Evolutionary conservation across 352 stramenopile genomes (phyloP).

Genomic region (Pythium diclinum): DNA sequence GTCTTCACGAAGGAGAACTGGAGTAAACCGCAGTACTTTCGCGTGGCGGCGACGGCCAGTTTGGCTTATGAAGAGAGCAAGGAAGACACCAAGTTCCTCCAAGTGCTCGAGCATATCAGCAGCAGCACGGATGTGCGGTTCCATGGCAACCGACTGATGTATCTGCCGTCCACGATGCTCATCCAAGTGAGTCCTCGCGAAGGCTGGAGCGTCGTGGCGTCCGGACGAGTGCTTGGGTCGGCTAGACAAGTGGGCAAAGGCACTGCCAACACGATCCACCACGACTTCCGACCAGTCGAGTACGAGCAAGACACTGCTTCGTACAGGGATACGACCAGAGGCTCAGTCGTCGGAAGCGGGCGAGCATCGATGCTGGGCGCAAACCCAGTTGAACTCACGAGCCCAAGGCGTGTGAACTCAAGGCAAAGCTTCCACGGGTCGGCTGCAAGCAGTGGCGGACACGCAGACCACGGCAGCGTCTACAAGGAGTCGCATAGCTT

Average conservation of each 20-base stretch:
- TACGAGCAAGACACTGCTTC: conserved; percentile 11
- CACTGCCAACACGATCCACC: conserved; percentile 16
- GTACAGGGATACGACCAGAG: neutral
- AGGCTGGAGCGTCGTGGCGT: conserved; percentile 39
- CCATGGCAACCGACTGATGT: conserved; percentile 36
- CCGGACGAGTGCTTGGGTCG: conserved; percentile 23
- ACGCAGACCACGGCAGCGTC: neutral
- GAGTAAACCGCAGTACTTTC: conserved; percentile 45
- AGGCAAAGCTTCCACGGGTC: neutral
- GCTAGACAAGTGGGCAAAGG: conserved; percentile 21
- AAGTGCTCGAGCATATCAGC: conserved; percentile 46
- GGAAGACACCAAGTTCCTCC: conserved; percentile 27
- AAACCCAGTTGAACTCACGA: neutral
- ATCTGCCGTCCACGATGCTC: conserved; percentile 36
- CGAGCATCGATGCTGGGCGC: neutral
- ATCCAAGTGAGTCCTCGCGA: conserved; percentile 48
- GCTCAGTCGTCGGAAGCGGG: neutral
- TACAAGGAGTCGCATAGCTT: conserved; percentile 28
- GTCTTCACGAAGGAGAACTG: conserved; percentile 51
- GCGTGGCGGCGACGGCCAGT: conserved; percentile 36
- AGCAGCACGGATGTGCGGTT: conserved; percentile 50
- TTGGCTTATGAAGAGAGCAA: conserved; percentile 32
- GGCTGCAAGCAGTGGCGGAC: neutral
- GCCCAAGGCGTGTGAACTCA: neutral
- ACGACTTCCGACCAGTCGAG: conserved; percentile 44